Conservation (phyloP, 116 monocot genomes). For the Zostera marina region DNA sequence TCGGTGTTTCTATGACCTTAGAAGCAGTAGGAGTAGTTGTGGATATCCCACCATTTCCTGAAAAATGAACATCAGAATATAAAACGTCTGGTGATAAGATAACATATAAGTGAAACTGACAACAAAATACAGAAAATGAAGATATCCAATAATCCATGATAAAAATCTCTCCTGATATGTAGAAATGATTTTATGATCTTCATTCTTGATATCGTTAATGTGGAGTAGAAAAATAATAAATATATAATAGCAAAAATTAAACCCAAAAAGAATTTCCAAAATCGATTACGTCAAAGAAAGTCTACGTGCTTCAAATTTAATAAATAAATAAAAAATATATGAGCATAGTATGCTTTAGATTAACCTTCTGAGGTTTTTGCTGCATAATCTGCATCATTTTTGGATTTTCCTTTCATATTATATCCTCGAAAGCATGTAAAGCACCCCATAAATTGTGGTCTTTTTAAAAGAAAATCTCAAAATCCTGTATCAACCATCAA, state of each 20-base stretch:
- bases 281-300: too few species aligned
- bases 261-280: too few species aligned
- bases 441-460: slow-evolving; percentile 1
- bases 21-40: slow-evolving; percentile 19
- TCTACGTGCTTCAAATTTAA: too few species aligned
- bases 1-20: slow-evolving; percentile 24
- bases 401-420: background rate
- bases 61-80: background rate
- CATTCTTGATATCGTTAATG: too few species aligned
- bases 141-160: too few species aligned
- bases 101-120: background rate
- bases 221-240: too few species aligned
- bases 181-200: too few species aligned
- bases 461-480: background rate
- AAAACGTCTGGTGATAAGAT: background rate
- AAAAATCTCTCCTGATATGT: too few species aligned
- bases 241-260: too few species aligned
- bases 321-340: too few species aligned
- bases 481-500: background rate
- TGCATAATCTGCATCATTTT: slow-evolving; percentile 1
- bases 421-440: slow-evolving; percentile 3
- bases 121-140: too few species aligned
- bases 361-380: slow-evolving; percentile 7
- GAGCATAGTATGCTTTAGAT: background rate
- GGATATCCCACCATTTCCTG: slow-evolving; percentile 25